Evolutionary conservation across 2,329 filamentous ascomycete genomes (phyloP), one percentile per base, ranked within the genome.

Genomic region (Penicillium sp.): DNA sequence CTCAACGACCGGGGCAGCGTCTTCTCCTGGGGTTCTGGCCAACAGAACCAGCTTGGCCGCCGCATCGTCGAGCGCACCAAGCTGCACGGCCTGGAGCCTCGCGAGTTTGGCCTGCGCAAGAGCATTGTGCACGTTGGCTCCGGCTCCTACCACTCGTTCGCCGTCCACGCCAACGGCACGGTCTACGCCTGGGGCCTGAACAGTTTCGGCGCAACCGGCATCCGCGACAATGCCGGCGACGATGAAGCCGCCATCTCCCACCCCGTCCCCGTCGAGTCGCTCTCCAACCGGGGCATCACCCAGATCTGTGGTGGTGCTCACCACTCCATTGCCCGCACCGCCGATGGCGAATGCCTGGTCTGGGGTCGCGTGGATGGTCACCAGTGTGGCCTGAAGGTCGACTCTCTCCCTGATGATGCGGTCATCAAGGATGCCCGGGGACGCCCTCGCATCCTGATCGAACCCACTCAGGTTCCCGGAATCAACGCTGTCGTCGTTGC

Each of bases 131-230:
- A 79, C 76, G 83, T 90, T 59, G 84, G 85, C 31, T 88, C 87
- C 55, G 92, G 92, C 47, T 86, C 88, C 14, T 94, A 93, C 76
- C 91, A 96, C 79, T 90, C 88, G 67, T 94, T 96, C 68, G 89
- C 89, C 52, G 83, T 92, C 51, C 84, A 85, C 67, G 84, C 86
- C 62, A 84, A 88, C 31, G 88, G 88, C 41, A 82, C 85, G 34
- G 88, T 94, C 35, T 95, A 87, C 76, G 85, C 88, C 0, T 96
- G 92, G 91, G 92, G 92, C 25, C 81, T 94, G 34, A 96, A 96
- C 82, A 92, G 90, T 77, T 96, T 90, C 75, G 90, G 89, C 63
- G 89, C 96, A 78, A 90, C 90, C 15, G 91, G 89, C 38, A 82
- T 89, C 59, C 80, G 81, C 15, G 82, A 86, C 45, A 81, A 83